phyloP scores from a whole-genome alignment of 345 rosid species.

The Camelina neglecta region DNA sequence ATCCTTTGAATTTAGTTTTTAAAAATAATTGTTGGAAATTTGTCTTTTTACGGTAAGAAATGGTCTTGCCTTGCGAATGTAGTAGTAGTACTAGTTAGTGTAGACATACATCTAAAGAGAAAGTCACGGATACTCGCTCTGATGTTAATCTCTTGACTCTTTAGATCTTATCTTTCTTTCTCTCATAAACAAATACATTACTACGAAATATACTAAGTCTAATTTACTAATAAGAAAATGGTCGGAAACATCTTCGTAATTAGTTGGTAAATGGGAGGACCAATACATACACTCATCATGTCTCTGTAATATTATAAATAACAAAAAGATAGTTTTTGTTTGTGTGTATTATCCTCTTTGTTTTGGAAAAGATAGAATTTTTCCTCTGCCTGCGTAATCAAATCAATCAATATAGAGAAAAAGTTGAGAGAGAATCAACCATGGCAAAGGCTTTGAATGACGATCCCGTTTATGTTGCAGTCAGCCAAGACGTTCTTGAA shows the following conservation, averaged over 20 bases:
- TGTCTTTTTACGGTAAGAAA: constrained; percentile 26
- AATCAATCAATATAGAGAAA: not conserved
- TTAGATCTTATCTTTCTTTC: not conserved
- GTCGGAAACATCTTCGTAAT: constrained; percentile 40
- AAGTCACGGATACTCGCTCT: constrained; percentile 2
- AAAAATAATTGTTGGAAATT: not conserved
- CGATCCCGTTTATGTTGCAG: constrained; percentile 63
- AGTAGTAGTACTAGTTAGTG: too few species aligned
- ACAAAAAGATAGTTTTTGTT: not conserved
- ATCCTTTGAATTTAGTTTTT: not conserved
- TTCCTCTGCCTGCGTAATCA: not conserved
- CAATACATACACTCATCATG: not conserved
- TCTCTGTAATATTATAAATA: not conserved
- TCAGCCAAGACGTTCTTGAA: constrained; percentile 51
- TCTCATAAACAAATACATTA: constrained; percentile 17
- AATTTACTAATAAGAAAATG: constrained; percentile 26
- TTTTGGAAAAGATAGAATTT: constrained; percentile 33
- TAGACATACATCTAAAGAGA: not conserved
- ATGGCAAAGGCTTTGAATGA: constrained; percentile 39
- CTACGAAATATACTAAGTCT: not conserved
- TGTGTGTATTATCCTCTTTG: constrained; percentile 23
- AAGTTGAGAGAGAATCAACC: constrained; percentile 8
- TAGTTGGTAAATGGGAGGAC: not conserved
- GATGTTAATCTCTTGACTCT: not conserved
- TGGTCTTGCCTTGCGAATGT: constrained; percentile 4